Evolutionary conservation across 1,284 basidiomycete species (phyloP).

Genomic region (Irpex lacteus): DNA sequence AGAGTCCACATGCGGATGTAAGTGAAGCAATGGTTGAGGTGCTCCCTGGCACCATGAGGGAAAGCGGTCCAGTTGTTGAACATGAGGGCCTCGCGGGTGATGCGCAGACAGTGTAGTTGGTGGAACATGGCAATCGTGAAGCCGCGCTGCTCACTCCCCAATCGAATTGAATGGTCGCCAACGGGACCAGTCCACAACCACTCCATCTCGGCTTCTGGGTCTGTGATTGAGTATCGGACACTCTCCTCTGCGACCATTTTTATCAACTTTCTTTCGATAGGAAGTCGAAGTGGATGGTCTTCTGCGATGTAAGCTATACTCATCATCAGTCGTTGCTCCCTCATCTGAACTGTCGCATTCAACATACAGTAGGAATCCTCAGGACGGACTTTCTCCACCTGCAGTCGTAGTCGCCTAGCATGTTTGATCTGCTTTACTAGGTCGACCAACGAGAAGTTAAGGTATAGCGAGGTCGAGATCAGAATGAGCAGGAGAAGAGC

Average conservation of each 20-base stretch:
- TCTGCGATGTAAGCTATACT: conserved; percentile 11
- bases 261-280: conserved; percentile 7
- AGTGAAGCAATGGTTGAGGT: conserved; percentile 44
- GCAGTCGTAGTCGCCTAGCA: background rate
- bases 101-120: conserved; percentile 32
- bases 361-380: conserved; percentile 5
- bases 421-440: conserved; percentile 4
- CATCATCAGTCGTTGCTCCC: background rate
- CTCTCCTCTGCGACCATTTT: conserved; percentile 20
- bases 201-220: conserved; percentile 15
- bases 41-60: conserved; percentile 14
- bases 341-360: background rate
- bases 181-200: conserved; percentile 19
- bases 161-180: conserved; percentile 19
- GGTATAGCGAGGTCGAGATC: conserved; percentile 9
- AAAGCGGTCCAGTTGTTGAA: conserved; percentile 9
- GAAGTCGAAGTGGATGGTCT: conserved; percentile 12
- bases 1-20: conserved; percentile 41
- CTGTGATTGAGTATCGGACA: conserved; percentile 18
- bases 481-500: conserved; percentile 3
- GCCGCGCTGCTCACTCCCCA: conserved; percentile 22
- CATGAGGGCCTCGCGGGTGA: conserved; percentile 20
- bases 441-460: conserved; percentile 9
- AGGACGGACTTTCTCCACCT: background rate
- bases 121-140: conserved; percentile 32